phyloP scores from a whole-genome alignment of 768 basidiomycete genomes.

The Tricholoma terreum region DNA sequence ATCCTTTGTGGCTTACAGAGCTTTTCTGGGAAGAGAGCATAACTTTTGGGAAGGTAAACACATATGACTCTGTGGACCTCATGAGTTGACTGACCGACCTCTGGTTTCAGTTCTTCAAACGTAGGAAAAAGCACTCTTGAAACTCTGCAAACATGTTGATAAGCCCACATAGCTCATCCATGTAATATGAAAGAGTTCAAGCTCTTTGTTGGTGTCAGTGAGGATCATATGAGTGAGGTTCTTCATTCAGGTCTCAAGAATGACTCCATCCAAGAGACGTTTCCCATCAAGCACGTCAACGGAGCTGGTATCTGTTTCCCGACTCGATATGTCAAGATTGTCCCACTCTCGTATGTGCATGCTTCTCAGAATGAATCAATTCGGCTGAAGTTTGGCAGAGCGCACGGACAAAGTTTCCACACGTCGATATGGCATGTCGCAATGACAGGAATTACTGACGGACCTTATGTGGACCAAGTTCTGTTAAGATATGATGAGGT shows the following conservation, averaged over 20 bases:
- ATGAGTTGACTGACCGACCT: slow-evolving; percentile 6
- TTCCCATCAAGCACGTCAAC: slow-evolving; percentile 56
- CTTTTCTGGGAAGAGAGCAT: slow-evolving; percentile 48
- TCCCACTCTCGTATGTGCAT: slow-evolving; percentile 64
- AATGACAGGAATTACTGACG: slow-evolving; percentile 56
- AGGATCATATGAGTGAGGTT: slow-evolving; percentile 67
- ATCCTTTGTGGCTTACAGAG: slow-evolving; percentile 4
- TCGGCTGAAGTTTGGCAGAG: slow-evolving; percentile 37
- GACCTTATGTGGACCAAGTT: slow-evolving; percentile 53
- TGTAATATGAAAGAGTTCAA: slow-evolving; percentile 87
- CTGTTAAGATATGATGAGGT: slow-evolving; percentile 62
- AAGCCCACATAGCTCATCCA: slow-evolving; percentile 58
- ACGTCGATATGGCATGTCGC: slow-evolving; percentile 77
- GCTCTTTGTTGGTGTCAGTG: slow-evolving; percentile 59
- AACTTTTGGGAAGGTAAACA: slow-evolving; percentile 75
- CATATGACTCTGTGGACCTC: background rate
- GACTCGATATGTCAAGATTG: slow-evolving; percentile 68
- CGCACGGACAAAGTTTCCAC: slow-evolving; percentile 71
- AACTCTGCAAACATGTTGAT: slow-evolving; percentile 7
- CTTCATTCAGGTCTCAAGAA: slow-evolving; percentile 65
- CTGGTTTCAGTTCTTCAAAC: slow-evolving; percentile 36
- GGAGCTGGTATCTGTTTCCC: slow-evolving; percentile 56
- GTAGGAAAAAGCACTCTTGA: slow-evolving; percentile 24
- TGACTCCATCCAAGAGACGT: slow-evolving; percentile 60
- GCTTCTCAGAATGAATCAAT: background rate